Conservation (phyloP, 1,284 basidiomycete species). For the Thelephora terrestris region DNA sequence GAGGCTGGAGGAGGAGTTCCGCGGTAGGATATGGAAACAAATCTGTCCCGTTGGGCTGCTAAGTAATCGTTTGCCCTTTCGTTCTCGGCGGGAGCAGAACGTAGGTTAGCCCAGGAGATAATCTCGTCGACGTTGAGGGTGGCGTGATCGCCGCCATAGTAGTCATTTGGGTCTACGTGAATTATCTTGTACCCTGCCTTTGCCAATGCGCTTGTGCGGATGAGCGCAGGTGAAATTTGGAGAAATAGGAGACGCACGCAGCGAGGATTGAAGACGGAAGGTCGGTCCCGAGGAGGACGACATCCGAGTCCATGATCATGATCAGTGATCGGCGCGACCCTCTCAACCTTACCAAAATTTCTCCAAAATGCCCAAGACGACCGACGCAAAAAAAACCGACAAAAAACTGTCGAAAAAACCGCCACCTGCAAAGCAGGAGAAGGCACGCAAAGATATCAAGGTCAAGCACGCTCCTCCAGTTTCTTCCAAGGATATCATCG, state of each 20-base stretch:
- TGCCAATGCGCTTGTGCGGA: slow-evolving; percentile 60
- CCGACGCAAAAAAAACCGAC: slow-evolving; percentile 29
- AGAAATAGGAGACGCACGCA: slow-evolving; percentile 50
- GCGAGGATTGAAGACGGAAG: slow-evolving; percentile 81
- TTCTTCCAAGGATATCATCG: slow-evolving; percentile 24
- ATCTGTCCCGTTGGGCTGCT: slow-evolving; percentile 19
- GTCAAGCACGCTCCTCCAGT: slow-evolving; percentile 19
- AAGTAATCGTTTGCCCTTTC: slow-evolving; percentile 15
- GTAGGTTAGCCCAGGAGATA: slow-evolving; percentile 49
- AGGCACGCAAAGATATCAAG: slow-evolving; percentile 13
- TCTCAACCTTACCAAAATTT: neutral
- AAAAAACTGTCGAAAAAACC: slow-evolving; percentile 30
- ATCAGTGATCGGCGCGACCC: neutral
- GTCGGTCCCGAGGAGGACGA: slow-evolving; percentile 80
- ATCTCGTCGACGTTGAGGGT: slow-evolving; percentile 79
- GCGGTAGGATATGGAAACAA: slow-evolving; percentile 35
- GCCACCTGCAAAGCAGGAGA: slow-evolving; percentile 20
- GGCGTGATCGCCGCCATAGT: slow-evolving; percentile 83
- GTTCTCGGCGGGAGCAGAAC: slow-evolving; percentile 13
- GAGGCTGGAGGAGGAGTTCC: slow-evolving; percentile 38
- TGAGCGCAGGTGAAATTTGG: slow-evolving; percentile 11
- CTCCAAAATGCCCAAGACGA: neutral
- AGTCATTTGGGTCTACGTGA: slow-evolving; percentile 77
- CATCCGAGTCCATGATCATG: slow-evolving; percentile 51
- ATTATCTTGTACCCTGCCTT: slow-evolving; percentile 82